Percentiles rank a stretch among this genome's conserved stretches.
Conservation (phyloP, 306 rosid species). For the Amphicarpaea edgeworthii region DNA sequence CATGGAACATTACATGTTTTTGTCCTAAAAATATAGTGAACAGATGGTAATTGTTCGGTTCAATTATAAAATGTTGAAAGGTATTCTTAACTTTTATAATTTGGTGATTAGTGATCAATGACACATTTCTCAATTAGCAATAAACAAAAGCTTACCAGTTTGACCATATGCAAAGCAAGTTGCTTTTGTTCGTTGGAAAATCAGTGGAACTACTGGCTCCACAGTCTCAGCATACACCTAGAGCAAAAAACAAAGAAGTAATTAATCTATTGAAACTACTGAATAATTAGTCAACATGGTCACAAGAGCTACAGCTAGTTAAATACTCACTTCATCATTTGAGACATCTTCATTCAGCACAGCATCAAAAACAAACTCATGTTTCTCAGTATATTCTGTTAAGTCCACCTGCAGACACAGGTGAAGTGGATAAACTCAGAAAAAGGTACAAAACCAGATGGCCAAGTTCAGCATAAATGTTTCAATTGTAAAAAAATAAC, state of each 20-base stretch:
- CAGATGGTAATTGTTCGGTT: slow-evolving; percentile 13
- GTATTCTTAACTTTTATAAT: slow-evolving; percentile 2
- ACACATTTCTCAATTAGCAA: slow-evolving; percentile 34
- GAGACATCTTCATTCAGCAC: slow-evolving; percentile 81
- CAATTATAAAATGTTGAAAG: not conserved
- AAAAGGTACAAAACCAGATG: slow-evolving; percentile 9
- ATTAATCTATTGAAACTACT: slow-evolving; percentile 39
- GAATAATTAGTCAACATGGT: slow-evolving; percentile 14
- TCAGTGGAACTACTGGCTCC: slow-evolving; percentile 82
- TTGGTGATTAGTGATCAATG: slow-evolving; percentile 5
- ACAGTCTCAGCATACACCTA: slow-evolving; percentile 82
- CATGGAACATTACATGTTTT: slow-evolving; percentile 2
- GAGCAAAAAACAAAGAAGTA: slow-evolving; percentile 7
- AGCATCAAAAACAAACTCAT: slow-evolving; percentile 83
- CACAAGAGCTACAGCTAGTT: slow-evolving; percentile 33
- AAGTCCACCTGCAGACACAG: slow-evolving; percentile 72
- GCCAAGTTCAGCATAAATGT: slow-evolving; percentile 10
- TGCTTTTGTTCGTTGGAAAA: slow-evolving; percentile 82
- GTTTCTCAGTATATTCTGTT: slow-evolving; percentile 77
- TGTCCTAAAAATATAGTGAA: slow-evolving; percentile 24
- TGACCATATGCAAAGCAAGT: slow-evolving; percentile 96
- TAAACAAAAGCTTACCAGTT: slow-evolving; percentile 65
- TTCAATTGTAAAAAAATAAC: slow-evolving; percentile 13
- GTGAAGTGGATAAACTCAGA: slow-evolving; percentile 40
- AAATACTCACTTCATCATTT: slow-evolving; percentile 70